Conservation (phyloP, 805 yeast genomes). For the Cyberlindnera meyerae region DNA sequence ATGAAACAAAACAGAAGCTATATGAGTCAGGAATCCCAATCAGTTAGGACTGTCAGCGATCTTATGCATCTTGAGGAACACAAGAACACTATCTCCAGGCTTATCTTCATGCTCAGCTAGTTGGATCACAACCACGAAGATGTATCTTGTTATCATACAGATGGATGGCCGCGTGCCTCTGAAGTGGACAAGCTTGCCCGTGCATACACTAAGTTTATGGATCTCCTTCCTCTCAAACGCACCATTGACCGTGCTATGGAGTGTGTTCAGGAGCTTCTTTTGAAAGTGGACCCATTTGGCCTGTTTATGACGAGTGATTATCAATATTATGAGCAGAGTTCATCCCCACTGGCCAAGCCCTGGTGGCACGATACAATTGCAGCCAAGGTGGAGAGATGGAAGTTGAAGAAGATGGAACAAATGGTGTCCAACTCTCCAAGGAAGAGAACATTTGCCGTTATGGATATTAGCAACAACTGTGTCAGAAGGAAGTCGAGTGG, state of each 20-base stretch:
- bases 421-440: constrained; percentile 4
- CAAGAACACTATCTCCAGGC: constrained; percentile 5
- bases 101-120: constrained; percentile 5
- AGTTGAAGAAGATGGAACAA: constrained; percentile 1
- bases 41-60: no score
- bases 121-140: constrained; percentile 4
- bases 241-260: constrained; percentile 1
- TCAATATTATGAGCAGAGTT: no score
- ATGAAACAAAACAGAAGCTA: not conserved
- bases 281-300: not conserved
- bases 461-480: constrained; percentile 6
- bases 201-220: constrained; percentile 7
- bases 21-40: not conserved
- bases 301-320: no score
- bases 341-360: not conserved
- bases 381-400: constrained; percentile 6
- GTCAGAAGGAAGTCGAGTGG: constrained; percentile 2
- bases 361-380: constrained; percentile 6
- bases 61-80: constrained; percentile 4
- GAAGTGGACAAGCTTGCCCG: constrained; percentile 6
- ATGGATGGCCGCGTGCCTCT: constrained; percentile 11
- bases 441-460: constrained; percentile 8
- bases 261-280: constrained; percentile 6
- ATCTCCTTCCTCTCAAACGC: constrained; percentile 6
- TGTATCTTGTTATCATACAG: constrained; percentile 3